phyloP scores from a whole-genome alignment of 495 filamentous ascomycete species.

The Neurospora sp. region DNA sequence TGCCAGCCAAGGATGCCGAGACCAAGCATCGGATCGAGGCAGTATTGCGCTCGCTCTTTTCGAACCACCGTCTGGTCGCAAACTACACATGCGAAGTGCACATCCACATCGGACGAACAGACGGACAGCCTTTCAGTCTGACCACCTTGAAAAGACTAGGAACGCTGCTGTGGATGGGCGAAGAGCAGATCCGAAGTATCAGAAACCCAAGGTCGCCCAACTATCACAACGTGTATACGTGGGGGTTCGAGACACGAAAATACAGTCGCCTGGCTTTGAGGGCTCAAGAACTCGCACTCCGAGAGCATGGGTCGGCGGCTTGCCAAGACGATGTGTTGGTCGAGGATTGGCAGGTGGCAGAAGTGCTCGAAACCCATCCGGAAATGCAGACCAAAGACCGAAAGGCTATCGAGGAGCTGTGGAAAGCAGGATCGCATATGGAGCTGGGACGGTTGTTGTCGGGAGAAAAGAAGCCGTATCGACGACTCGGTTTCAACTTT shows the following conservation, averaged over 20 bases:
- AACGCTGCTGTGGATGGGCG: constrained; percentile 20
- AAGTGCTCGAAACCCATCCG: neutral
- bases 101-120: constrained; percentile 20
- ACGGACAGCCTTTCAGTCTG: constrained; percentile 15
- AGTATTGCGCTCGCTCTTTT: constrained; percentile 10
- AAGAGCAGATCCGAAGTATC: constrained; percentile 21
- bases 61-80: constrained; percentile 11
- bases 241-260: constrained; percentile 17
- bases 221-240: constrained; percentile 20
- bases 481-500: constrained; percentile 25
- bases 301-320: neutral
- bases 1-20: constrained; percentile 6
- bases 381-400: neutral
- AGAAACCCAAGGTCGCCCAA: constrained; percentile 22
- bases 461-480: constrained; percentile 11
- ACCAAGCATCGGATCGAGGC: constrained; percentile 5
- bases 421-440: constrained; percentile 8
- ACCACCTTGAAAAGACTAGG: constrained; percentile 18
- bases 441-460: constrained; percentile 20
- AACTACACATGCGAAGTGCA: constrained; percentile 26
- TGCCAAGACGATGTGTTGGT: neutral
- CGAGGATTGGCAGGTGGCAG: constrained; percentile 4
- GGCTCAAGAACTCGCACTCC: neutral
- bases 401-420: constrained; percentile 14
- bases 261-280: constrained; percentile 15